Base-by-base conservation (phyloP, 768 basidiomycete genomes). In the Mycena haematopus region DNA sequence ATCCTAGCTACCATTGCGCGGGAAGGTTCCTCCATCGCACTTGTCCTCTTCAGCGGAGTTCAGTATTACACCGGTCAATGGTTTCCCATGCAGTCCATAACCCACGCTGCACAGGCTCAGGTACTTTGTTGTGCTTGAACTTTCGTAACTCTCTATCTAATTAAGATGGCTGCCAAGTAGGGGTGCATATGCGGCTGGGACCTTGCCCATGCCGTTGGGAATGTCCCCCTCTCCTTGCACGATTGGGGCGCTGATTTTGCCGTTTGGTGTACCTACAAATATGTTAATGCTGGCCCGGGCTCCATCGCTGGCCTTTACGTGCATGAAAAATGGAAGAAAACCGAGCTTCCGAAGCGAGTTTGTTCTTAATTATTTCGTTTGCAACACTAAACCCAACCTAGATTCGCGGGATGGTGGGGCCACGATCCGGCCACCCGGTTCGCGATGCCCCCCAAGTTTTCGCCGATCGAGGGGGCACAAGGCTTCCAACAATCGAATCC, bases 221-320 rank as follows among this genome's bases (percentile, higher is more conserved):
- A 99, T 75, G 93, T 99, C 36, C 92, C 93, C 38, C 76, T 96
- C 68, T 80, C 84, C 51, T 79, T 99, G 66, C 93, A 96, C 74
- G 91, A 95, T 62, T 99, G 97, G 96, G 80, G 85, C 67, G 91
- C 93, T 68, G 97, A 99, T 75, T 99, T 98, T 73, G 97, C 96
- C 3, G 96, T 96, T 36, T 99, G 96, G 94, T 99, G 97, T 75
- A 92, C 95, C 33, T 99, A 99, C 84, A 99, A 93, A 78, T 99
- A 98, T 74, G 84, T 98, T 62, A 99, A 98, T 78, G 91, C 95
- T 19, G 94, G 96, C 6, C 95, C 97, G 13, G 96, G 96, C 22
- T 94, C 91, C n/a, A 96, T 99, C 61, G 97, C 87, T n/a, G 96
- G 96, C 6, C 80, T 96, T 59, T 99, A 88, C 71, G 80, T 96